A percentile compares a stretch with the other conserved stretches of the same genome.
These are phyloP conservation scores for Drechslera avenae DNA, from an alignment of 2,329 filamentous ascomycete genomes.

Conservation along the genomic window DNA sequence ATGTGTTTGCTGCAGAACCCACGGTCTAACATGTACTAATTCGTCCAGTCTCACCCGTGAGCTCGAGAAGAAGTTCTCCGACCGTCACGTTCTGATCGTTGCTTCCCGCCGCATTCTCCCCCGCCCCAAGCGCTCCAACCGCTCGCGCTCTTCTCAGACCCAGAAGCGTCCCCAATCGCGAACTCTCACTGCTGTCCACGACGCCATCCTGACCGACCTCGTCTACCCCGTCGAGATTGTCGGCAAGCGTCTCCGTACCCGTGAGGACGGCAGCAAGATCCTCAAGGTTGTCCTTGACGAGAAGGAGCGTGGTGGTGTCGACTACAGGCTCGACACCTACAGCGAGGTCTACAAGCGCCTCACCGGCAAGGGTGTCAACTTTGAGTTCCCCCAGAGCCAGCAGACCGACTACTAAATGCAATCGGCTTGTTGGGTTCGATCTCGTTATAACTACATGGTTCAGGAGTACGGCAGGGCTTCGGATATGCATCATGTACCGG, in stretches of 20 bases:
- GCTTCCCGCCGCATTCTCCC: slow-evolving; percentile 98
- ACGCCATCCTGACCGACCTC: slow-evolving; percentile 95
- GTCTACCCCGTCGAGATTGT: slow-evolving; percentile 99
- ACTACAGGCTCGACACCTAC: slow-evolving; percentile 99
- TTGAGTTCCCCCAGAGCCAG: slow-evolving; percentile 94
- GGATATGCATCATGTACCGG: slow-evolving; percentile 48
- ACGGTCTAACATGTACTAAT: slow-evolving; percentile 8
- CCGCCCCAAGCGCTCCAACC: slow-evolving; percentile 97
- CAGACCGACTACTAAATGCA: slow-evolving; percentile 76
- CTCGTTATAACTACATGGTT: slow-evolving; percentile 35
- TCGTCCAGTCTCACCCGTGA: slow-evolving; percentile 87
- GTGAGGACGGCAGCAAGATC: slow-evolving; percentile 97
- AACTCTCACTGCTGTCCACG: slow-evolving; percentile 98
- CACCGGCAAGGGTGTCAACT: slow-evolving; percentile 93
- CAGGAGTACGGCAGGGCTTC: slow-evolving; percentile 45
- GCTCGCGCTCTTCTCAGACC: slow-evolving; percentile 92
- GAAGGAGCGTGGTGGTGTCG: slow-evolving; percentile 99
- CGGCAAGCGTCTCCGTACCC: slow-evolving; percentile 97
- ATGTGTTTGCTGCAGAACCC: slow-evolving; percentile 53
- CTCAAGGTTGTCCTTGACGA: slow-evolving; percentile 99
- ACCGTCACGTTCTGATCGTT: slow-evolving; percentile 99
- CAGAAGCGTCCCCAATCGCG: slow-evolving; percentile 99
- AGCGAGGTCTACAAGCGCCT: slow-evolving; percentile 98
- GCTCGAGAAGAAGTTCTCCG: slow-evolving; percentile 99
- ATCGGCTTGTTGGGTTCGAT: slow-evolving; percentile 23